These are phyloP conservation scores for Metschnikowia proteae DNA, from an alignment of 805 yeast species.

Conservation along the genomic window DNA sequence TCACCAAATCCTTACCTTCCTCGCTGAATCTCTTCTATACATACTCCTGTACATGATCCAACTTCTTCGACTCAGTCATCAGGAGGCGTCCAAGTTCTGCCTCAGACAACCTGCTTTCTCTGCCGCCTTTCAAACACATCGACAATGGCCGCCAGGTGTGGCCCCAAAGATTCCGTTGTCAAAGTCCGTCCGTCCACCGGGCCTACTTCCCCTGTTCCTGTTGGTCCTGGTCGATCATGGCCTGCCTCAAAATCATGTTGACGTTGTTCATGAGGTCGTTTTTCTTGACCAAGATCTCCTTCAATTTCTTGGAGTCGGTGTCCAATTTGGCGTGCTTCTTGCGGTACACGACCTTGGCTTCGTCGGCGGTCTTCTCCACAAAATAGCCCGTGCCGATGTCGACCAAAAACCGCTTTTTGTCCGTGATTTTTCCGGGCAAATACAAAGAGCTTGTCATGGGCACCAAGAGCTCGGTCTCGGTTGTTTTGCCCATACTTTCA, in stretches of 20 bases:
- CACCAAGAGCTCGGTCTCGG: constrained; percentile 56
- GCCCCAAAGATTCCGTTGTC: too few species aligned
- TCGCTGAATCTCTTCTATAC: too few species aligned
- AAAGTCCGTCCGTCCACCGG: too few species aligned
- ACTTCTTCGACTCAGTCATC: too few species aligned
- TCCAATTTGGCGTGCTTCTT: constrained; percentile 68
- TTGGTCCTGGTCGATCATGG: constrained; percentile 44
- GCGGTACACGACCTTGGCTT: constrained; percentile 69
- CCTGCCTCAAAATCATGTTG: constrained; percentile 53
- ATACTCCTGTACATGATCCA: too few species aligned
- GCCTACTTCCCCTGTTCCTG: constrained; percentile 7
- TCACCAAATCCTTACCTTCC: too few species aligned
- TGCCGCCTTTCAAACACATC: too few species aligned
- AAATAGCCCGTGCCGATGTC: constrained; percentile 97
- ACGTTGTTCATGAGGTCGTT: constrained; percentile 58
- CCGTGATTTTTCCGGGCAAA: constrained; percentile 75
- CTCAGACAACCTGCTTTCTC: too few species aligned
- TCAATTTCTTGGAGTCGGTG: constrained; percentile 69
- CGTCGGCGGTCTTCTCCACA: constrained; percentile 70
- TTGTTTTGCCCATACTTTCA: constrained; percentile 43
- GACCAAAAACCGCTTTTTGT: constrained; percentile 69
- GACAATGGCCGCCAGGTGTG: too few species aligned
- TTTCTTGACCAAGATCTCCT: constrained; percentile 72
- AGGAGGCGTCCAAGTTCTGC: too few species aligned
- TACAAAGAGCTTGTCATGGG: constrained; percentile 89